A percentile compares a stretch with the other conserved stretches of the same genome.
Conservation (phyloP, 495 filamentous ascomycete species). For the Hypoxylon intermedium region DNA sequence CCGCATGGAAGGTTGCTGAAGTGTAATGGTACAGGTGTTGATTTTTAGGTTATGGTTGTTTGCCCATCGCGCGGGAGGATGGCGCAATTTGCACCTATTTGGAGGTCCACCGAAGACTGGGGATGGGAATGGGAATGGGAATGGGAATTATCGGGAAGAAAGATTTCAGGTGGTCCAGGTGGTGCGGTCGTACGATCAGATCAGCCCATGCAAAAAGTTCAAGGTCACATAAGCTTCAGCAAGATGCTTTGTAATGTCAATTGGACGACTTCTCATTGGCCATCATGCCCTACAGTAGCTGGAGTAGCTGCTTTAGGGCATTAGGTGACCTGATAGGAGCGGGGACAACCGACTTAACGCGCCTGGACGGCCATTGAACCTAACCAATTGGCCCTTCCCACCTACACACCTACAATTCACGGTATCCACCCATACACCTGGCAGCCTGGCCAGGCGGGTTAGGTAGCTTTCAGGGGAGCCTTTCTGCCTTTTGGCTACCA, state of each 20-base stretch:
- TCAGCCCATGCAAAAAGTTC: slow-evolving; percentile 29
- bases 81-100: slow-evolving; percentile 7
- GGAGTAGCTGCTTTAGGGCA: slow-evolving; percentile 23
- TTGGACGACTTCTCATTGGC: slow-evolving; percentile 19
- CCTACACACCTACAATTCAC: no score
- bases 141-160: slow-evolving; percentile 24
- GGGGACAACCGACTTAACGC: slow-evolving; percentile 33
- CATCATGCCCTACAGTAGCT: background rate
- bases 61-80: slow-evolving; percentile 18
- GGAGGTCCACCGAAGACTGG: slow-evolving; percentile 9
- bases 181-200: slow-evolving; percentile 37
- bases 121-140: background rate
- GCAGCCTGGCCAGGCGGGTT: background rate
- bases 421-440: background rate
- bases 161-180: slow-evolving; percentile 28
- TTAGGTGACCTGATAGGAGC: slow-evolving; percentile 33
- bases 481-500: background rate
- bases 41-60: background rate
- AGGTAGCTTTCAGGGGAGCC: slow-evolving; percentile 11
- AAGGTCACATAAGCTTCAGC: slow-evolving; percentile 29
- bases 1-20: no score
- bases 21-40: no score
- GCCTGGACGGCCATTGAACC: no score
- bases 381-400: no score
- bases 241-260: slow-evolving; percentile 31